These are phyloP conservation scores for Austroboletus novae-zelandiae DNA, from an alignment of 1,284 basidiomycete species.

Conservation along the genomic window DNA sequence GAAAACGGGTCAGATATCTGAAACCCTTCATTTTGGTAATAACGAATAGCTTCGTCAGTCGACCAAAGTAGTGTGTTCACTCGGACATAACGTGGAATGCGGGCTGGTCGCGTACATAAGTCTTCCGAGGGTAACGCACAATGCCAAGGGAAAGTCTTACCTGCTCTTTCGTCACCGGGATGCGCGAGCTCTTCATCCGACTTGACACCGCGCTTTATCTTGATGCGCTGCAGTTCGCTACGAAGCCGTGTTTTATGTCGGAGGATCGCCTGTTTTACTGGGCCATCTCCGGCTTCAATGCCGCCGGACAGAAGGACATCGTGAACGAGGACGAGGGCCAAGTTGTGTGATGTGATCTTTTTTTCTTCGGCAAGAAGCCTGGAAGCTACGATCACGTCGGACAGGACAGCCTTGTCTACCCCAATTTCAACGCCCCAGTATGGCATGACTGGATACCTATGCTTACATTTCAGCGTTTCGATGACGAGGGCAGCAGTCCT, in stretches of 20 bases:
- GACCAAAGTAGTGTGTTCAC: constrained; percentile 78
- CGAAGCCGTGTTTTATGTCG: constrained; percentile 87
- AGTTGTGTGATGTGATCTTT: constrained; percentile 68
- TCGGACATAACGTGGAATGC: constrained; percentile 82
- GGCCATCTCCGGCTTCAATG: constrained; percentile 86
- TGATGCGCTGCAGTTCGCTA: constrained; percentile 81
- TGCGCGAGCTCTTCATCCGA: constrained; percentile 68
- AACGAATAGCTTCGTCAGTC: constrained; percentile 53
- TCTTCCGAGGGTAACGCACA: background rate
- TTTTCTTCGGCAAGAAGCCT: constrained; percentile 74
- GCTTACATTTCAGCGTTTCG: constrained; percentile 89
- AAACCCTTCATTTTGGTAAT: constrained; percentile 56
- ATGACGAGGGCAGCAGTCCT: constrained; percentile 79
- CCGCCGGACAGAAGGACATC: constrained; percentile 80
- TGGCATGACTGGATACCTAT: background rate
- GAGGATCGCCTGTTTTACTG: constrained; percentile 78
- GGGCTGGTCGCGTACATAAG: constrained; percentile 40
- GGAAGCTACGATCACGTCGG: constrained; percentile 60
- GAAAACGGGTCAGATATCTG: constrained; percentile 48
- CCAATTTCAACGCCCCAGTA: constrained; percentile 8
- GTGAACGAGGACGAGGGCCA: constrained; percentile 83
- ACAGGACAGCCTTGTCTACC: constrained; percentile 68
- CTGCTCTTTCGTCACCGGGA: constrained; percentile 56
- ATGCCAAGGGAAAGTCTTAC: constrained; percentile 36
- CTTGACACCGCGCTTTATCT: constrained; percentile 73